Evolutionary conservation across 2,329 filamentous ascomycete species (phyloP).

Genomic region (Knufia fluminis): DNA sequence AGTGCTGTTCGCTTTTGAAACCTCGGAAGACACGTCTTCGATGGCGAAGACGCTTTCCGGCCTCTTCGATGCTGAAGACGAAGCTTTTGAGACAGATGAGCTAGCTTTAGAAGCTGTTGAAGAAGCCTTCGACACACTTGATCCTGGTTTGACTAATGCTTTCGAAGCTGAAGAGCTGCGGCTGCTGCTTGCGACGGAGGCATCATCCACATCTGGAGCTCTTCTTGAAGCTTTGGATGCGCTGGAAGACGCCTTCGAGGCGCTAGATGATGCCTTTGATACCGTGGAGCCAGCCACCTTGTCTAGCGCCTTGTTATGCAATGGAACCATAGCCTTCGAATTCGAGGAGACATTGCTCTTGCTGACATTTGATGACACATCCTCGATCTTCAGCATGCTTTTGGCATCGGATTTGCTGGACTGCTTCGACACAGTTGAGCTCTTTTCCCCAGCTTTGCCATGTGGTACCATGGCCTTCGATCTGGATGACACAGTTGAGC

Average conservation of each 20-base stretch:
- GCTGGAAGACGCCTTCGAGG: no score
- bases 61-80: not conserved
- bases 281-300: no score
- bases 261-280: no score
- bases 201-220: no score
- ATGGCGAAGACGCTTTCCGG: not conserved
- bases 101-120: not conserved
- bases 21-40: not conserved
- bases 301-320: not conserved
- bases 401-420: not conserved
- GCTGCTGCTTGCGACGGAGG: no score
- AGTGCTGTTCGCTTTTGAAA: not conserved
- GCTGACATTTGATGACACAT: not conserved
- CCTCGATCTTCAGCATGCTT: not conserved
- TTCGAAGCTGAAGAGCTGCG: no score
- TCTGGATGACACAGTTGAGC: not conserved
- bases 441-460: not conserved
- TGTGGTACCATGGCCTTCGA: not conserved
- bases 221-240: no score
- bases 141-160: not conserved
- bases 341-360: not conserved
- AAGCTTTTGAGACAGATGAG: not conserved
- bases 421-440: not conserved
- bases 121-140: not conserved
- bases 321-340: not conserved